Evolutionary conservation across 2,329 filamentous ascomycete species (phyloP).

Genomic region (Cladosporium colombiae): DNA sequence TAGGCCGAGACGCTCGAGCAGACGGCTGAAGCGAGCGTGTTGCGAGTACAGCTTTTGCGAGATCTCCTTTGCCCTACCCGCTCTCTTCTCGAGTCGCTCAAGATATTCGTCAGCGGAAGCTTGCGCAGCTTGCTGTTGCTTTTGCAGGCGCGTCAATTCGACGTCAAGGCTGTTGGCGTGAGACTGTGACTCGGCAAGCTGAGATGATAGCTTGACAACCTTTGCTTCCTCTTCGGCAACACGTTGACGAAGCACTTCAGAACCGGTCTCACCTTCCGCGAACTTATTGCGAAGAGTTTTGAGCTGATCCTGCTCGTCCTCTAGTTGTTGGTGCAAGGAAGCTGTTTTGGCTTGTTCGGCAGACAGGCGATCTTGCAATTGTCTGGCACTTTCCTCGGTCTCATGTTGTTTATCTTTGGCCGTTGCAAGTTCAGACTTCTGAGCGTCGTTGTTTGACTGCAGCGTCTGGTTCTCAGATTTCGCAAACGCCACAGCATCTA

Average conservation of each 20-base stretch:
- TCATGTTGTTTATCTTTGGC: constrained; percentile 36
- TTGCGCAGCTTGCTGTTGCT: constrained; percentile 61
- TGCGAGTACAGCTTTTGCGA: constrained; percentile 81
- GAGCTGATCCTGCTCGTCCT: constrained; percentile 69
- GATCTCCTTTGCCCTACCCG: constrained; percentile 74
- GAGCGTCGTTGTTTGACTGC: constrained; percentile 42
- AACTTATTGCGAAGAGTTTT: constrained; percentile 69
- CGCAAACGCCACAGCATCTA: constrained; percentile 49
- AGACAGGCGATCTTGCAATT: constrained; percentile 47
- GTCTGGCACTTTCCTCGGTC: constrained; percentile 40
- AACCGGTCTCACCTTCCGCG: constrained; percentile 80
- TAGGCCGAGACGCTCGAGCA: constrained; percentile 86
- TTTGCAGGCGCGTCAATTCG: constrained; percentile 68
- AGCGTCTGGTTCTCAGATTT: constrained; percentile 49
- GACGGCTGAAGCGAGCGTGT: constrained; percentile 77
- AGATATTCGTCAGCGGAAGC: constrained; percentile 49
- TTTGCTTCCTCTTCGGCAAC: constrained; percentile 75
- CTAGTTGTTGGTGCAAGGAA: constrained; percentile 54
- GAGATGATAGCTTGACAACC: constrained; percentile 65
- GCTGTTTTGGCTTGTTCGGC: constrained; percentile 50
- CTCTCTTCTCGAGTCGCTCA: constrained; percentile 67
- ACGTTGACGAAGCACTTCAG: constrained; percentile 72
- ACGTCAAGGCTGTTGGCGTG: constrained; percentile 74
- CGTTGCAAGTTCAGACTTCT: constrained; percentile 38
- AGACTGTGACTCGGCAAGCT: constrained; percentile 74